These are phyloP conservation scores for Eucalyptus sp. DNA, from an alignment of 345 rosid species.

Conservation along the genomic window DNA sequence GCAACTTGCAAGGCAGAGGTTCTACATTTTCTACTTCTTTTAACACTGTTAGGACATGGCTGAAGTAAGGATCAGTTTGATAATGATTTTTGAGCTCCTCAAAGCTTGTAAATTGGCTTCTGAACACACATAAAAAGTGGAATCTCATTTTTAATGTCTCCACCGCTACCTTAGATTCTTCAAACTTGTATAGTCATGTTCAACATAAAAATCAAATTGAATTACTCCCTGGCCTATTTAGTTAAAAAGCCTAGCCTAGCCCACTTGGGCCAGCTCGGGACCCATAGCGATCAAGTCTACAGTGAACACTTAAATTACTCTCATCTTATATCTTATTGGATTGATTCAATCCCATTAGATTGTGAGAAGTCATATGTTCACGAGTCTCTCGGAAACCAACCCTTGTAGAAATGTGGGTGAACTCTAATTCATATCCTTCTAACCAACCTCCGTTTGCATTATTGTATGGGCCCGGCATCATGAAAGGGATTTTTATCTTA, in stretches of 20 bases:
- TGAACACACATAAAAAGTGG: background rate
- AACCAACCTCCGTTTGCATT: background rate
- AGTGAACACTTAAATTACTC: background rate
- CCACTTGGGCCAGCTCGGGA: background rate
- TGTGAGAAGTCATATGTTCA: background rate
- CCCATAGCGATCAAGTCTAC: background rate
- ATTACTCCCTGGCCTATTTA: background rate
- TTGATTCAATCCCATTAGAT: background rate
- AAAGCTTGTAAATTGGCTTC: background rate
- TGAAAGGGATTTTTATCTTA: background rate
- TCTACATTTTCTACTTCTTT: background rate
- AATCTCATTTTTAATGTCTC: background rate
- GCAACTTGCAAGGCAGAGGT: background rate
- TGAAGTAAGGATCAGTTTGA: background rate
- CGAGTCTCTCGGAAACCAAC: background rate
- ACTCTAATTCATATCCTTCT: background rate
- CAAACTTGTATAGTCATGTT: background rate
- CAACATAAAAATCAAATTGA: background rate
- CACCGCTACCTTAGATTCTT: background rate
- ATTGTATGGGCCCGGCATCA: background rate
- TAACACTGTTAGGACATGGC: background rate
- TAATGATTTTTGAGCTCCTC: background rate
- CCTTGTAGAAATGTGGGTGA: background rate
- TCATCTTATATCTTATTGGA: background rate
- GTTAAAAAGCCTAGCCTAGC: background rate